Conservation (phyloP, 2,329 filamentous ascomycete species). For the Phaeomoniella chlamydospora region DNA sequence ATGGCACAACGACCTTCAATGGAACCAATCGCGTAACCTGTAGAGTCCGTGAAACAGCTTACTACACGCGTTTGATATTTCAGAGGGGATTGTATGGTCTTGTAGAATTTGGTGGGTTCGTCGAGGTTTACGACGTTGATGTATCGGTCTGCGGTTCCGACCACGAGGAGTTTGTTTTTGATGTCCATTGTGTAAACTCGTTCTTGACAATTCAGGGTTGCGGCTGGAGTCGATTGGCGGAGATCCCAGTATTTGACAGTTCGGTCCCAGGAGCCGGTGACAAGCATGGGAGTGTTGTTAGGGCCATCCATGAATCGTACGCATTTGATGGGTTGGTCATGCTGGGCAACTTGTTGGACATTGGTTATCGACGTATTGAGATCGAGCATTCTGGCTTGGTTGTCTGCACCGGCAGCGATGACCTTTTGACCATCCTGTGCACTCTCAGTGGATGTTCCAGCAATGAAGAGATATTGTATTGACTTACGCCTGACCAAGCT, state of each 20-base stretch:
- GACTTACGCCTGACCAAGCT: conserved; percentile 72
- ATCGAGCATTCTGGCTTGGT: conserved; percentile 78
- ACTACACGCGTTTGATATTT: conserved; percentile 98
- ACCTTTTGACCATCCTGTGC: conserved; percentile 77
- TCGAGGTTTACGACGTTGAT: conserved; percentile 90
- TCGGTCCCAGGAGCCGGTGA: conserved; percentile 60
- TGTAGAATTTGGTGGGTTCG: conserved; percentile 83
- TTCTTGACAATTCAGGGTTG: conserved; percentile 32
- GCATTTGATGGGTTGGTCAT: conserved; percentile 64
- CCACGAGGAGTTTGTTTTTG: conserved; percentile 71
- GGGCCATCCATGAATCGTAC: conserved; percentile 59
- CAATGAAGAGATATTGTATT: conserved; percentile 2
- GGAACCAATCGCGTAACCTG: conserved; percentile 85
- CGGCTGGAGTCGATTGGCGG: conserved; percentile 31
- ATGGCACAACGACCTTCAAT: conserved; percentile 97
- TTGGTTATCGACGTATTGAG: conserved; percentile 41
- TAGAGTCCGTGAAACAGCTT: conserved; percentile 84
- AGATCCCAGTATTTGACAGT: conserved; percentile 45
- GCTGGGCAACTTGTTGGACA: conserved; percentile 52
- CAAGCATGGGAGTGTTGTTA: conserved; percentile 61
- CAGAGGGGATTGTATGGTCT: conserved; percentile 85
- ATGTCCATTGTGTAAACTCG: conserved; percentile 79
- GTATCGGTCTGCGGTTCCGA: conserved; percentile 87
- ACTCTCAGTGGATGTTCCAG: conserved; percentile 1
- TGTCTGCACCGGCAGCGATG: conserved; percentile 78